These are phyloP conservation scores for Chlamydomonas sp. DNA, from an alignment of 139 green algal genomes.

Conservation along the genomic window DNA sequence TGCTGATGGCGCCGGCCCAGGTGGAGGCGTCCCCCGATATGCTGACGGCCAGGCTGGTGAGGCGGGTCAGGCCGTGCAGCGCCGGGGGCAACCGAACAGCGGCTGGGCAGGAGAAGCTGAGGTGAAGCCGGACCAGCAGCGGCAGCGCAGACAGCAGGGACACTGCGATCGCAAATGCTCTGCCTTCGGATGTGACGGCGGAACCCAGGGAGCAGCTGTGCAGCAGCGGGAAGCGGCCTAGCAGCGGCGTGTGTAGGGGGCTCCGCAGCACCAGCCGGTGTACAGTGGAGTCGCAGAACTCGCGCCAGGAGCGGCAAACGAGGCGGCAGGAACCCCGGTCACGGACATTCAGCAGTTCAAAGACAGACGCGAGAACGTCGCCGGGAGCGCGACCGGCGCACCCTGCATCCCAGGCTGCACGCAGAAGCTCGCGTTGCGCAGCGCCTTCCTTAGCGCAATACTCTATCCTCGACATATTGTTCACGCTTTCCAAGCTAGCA, in stretches of 20 bases:
- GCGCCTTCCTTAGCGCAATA: too few relatives aligned
- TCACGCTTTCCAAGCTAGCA: too few relatives aligned
- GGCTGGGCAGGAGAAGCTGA: not conserved
- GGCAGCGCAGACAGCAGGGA: not conserved
- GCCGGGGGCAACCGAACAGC: not conserved
- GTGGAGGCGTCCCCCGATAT: too few relatives aligned
- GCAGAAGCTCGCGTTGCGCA: too few relatives aligned
- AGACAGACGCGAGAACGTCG: slow-evolving; percentile 1
- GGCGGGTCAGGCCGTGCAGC: slow-evolving; percentile 10
- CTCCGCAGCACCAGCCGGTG: not conserved
- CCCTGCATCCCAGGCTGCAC: too few relatives aligned
- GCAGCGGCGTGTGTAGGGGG: not conserved
- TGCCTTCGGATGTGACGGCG: not conserved
- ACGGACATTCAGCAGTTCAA: not conserved
- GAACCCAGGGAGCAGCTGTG: not conserved
- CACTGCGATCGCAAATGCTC: not conserved
- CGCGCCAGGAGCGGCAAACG: slow-evolving; percentile 7
- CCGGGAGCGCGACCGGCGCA: too few relatives aligned
- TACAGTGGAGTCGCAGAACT: not conserved
- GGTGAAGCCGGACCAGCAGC: not conserved
- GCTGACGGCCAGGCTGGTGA: not conserved
- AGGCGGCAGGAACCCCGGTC: not conserved
- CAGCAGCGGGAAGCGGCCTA: too few relatives aligned
- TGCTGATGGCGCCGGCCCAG: not conserved
- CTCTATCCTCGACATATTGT: too few relatives aligned